Base-by-base conservation (phyloP, 1,284 basidiomycete genomes). In the Taiwanofungus camphoratus region DNA sequence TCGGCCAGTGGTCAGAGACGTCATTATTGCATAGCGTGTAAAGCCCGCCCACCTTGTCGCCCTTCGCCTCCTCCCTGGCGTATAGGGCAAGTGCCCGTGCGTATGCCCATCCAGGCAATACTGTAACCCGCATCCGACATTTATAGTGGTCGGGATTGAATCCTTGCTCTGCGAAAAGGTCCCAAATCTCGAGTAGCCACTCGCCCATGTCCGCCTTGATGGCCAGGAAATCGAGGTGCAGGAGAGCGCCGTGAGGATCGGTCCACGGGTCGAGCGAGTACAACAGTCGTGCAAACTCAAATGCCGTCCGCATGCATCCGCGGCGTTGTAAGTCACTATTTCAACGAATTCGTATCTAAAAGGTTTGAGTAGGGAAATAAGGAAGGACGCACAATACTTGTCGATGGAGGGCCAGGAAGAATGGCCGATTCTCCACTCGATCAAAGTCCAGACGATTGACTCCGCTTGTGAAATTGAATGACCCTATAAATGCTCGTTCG, bases 141-240 rank as follows among this genome's bases (percentile, higher is more conserved):
- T 61, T 58, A 27, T 24, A 45, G 35, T 60, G 60, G 4, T 57
- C 51, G 15, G 50, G 53, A 6, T 55, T 47, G 27, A 54, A 44
- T 52, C 55, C 53, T 61, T 55, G 52, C 56, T 40, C 60, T 4
- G 57, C 61, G 50, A 73, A 76, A 41, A 73, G 52, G 13, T 76
- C 70, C 53, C 77, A 82, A 36, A 92, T 61, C 19, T 83, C 76
- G 16, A 92, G 60, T 7, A 95, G 58, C 92, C 92, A 96, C 29
- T 80, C 69, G 5, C 70, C 60, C 75, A 92, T 82, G n/a, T 79
- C 79, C 0, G 82, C 71, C 61, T 92, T 93, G 50, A 90, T 68
- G 0, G 88, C 81, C 8, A 96, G 69, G 58, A 82, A 87, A 54
- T 96, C 92, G 4, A 92, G 72, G 65, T 91, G 87, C n/a, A 92